phyloP scores from a whole-genome alignment of 163 green algal species.

The Chlamydomonas reinhardtii region DNA sequence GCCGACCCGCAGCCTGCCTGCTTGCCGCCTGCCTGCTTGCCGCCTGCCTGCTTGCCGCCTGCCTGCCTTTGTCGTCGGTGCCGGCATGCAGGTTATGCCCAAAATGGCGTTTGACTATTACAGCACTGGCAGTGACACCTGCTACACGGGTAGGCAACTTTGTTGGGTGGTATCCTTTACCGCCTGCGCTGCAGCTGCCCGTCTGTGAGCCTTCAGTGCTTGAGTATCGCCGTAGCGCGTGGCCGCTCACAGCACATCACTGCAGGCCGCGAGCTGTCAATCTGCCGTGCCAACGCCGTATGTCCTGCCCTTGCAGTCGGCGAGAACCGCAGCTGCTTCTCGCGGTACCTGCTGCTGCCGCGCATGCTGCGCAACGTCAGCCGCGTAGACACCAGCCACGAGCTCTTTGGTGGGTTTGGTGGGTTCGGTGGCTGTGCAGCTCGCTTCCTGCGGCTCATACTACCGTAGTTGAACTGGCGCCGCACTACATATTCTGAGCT shows the following conservation, averaged over 20 bases:
- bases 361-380: conserved; percentile 88
- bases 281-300: no score
- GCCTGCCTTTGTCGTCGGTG: no score
- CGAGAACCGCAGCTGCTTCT: conserved; percentile 80
- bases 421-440: background rate
- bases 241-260: no score
- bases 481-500: no score
- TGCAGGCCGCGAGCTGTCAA: no score
- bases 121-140: background rate
- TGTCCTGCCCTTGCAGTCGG: conserved; percentile 43
- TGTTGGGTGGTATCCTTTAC: background rate
- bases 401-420: conserved; percentile 71
- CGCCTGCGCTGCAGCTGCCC: no score
- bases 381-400: conserved; percentile 72
- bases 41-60: no score
- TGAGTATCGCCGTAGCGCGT: no score
- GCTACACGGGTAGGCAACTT: background rate
- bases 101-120: conserved; percentile 47
- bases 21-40: no score
- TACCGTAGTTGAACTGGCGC: no score
- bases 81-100: background rate
- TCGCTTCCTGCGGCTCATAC: background rate
- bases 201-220: no score
- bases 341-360: conserved; percentile 81
- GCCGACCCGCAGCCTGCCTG: no score